Percentiles rank a stretch among this genome's conserved stretches.
These are phyloP conservation scores for Neurospora sp. DNA, from an alignment of 495 filamentous ascomycete species.

Conservation along the genomic window DNA sequence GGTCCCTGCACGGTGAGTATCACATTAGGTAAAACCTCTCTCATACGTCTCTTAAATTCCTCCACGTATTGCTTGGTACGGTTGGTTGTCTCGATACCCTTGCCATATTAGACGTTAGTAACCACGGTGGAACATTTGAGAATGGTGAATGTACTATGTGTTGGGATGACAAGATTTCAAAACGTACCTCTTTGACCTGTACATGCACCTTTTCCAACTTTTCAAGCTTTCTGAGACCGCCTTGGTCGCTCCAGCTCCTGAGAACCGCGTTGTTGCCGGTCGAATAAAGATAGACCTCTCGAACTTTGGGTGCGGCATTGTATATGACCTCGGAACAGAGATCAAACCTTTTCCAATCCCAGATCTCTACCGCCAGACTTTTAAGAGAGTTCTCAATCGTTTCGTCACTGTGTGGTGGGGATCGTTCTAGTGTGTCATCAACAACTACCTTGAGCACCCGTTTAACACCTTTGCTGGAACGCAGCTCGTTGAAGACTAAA, in stretches of 20 bases:
- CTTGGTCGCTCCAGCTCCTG: constrained; percentile 10
- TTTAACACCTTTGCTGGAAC: constrained; percentile 6
- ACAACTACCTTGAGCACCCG: constrained; percentile 24
- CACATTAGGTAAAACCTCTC: no score
- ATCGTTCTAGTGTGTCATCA: constrained; percentile 10
- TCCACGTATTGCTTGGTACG: no score
- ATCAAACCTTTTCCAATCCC: constrained; percentile 31
- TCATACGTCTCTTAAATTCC: no score
- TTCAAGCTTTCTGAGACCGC: constrained; percentile 1
- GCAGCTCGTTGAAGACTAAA: constrained; percentile 15
- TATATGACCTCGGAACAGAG: constrained; percentile 24
- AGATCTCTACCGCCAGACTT: constrained; percentile 20
- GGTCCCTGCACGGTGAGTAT: no score
- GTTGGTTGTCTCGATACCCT: no score
- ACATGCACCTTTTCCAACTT: no score
- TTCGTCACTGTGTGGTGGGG: constrained; percentile 24
- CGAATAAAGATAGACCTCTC: constrained; percentile 23
- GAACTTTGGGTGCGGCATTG: constrained; percentile 16
- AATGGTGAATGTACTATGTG: no score
- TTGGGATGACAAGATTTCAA: no score
- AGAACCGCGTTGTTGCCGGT: constrained; percentile 25
- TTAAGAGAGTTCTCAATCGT: constrained; percentile 21
- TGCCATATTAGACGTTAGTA: no score
- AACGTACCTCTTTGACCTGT: no score
- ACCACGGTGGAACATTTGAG: no score